These are phyloP conservation scores for Lentinus polychrous DNA, from an alignment of 1,284 basidiomycete genomes.

Conservation along the genomic window DNA sequence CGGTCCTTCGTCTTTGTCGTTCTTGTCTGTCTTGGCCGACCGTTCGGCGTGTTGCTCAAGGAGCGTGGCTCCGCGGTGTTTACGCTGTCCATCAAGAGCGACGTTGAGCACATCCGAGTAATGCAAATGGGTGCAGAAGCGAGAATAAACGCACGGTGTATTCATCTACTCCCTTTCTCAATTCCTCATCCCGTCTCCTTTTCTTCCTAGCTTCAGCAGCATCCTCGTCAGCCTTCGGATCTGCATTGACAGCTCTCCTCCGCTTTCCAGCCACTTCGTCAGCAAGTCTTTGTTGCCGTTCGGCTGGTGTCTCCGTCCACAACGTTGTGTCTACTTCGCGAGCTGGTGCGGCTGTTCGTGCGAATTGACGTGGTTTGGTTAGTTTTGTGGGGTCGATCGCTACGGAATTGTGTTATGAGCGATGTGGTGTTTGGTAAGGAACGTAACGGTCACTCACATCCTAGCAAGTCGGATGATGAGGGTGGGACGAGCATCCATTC, in stretches of 20 bases:
- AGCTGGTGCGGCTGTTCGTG: conserved; percentile 48
- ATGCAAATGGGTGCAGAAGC: neutral
- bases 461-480: conserved; percentile 65
- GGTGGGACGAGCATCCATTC: conserved; percentile 97
- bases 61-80: conserved; percentile 60
- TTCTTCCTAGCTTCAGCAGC: conserved; percentile 43
- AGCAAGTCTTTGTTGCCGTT: conserved; percentile 75
- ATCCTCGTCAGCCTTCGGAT: conserved; percentile 32
- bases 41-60: conserved; percentile 54
- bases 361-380: conserved; percentile 66
- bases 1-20: conserved; percentile 43
- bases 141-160: conserved; percentile 60
- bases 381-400: conserved; percentile 68
- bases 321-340: conserved; percentile 51
- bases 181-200: conserved; percentile 56
- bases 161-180: conserved; percentile 65
- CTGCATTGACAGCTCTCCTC: conserved; percentile 55
- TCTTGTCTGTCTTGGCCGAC: conserved; percentile 21
- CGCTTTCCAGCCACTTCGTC: conserved; percentile 86
- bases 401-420: conserved; percentile 15
- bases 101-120: neutral
- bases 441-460: conserved; percentile 46
- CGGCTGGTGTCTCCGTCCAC: conserved; percentile 92
- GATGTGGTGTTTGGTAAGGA: neutral
- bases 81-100: conserved; percentile 36